phyloP scores from a whole-genome alignment of 257 asterid genomes.

The Solanum dulcamara region DNA sequence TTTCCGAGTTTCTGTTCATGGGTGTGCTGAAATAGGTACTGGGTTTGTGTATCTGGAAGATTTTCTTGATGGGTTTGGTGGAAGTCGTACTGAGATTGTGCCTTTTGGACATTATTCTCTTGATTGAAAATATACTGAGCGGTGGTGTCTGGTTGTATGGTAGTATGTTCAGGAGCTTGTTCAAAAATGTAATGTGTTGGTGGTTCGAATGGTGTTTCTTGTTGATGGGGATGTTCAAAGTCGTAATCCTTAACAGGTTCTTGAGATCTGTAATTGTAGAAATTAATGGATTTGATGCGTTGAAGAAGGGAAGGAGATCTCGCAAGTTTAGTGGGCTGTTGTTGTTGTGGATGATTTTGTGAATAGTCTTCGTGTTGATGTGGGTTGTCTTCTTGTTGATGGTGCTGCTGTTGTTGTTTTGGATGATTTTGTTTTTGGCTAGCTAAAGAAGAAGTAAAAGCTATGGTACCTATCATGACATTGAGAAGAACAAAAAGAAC shows the following conservation, averaged over 20 bases:
- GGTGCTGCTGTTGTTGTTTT: too few species aligned
- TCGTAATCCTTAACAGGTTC: conserved; percentile 14
- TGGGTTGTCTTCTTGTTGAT: not conserved
- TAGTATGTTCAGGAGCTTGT: conserved; percentile 8
- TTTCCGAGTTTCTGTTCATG: not conserved
- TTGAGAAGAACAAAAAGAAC: conserved; percentile 74
- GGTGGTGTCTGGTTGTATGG: not conserved
- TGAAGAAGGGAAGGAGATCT: conserved; percentile 61
- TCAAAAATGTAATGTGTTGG: conserved; percentile 35
- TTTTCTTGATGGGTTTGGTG: conserved; percentile 4
- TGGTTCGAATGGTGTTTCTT: conserved; percentile 7
- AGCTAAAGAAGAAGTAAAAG: conserved; percentile 45
- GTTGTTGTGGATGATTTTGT: not conserved
- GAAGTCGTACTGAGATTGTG: conserved; percentile 6
- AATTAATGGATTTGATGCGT: conserved; percentile 57
- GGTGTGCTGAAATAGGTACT: conserved; percentile 11
- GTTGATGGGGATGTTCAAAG: conserved; percentile 12
- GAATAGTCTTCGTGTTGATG: not conserved
- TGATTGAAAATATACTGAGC: conserved; percentile 10
- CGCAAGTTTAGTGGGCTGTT: conserved; percentile 1
- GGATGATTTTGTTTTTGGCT: conserved; percentile 29
- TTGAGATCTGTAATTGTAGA: conserved; percentile 28
- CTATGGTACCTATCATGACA: conserved; percentile 70
- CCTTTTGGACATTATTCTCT: not conserved
- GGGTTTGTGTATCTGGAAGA: conserved; percentile 2